Conservation (phyloP, 1,284 basidiomycete genomes). For the Ganoderma sinense region DNA sequence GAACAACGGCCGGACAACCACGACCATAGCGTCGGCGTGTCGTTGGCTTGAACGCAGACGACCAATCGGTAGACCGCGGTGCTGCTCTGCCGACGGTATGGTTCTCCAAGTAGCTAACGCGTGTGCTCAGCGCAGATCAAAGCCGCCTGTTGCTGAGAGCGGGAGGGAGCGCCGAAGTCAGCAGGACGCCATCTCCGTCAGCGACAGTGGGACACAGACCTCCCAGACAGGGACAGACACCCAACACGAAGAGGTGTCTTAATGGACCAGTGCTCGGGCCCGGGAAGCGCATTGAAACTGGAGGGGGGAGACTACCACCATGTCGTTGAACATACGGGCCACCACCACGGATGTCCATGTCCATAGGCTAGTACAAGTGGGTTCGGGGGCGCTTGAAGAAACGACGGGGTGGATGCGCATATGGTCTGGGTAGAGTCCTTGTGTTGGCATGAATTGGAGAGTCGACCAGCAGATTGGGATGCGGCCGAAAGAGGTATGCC, state of each 20-base stretch:
- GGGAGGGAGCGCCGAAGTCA: neutral
- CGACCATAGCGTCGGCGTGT: conserved; percentile 23
- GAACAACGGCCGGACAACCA: neutral
- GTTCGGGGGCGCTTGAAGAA: neutral
- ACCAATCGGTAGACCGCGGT: neutral
- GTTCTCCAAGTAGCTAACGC: neutral
- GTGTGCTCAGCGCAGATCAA: neutral
- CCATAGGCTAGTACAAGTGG: neutral
- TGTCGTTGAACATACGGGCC: neutral
- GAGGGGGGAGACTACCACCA: neutral
- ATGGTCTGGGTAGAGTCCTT: neutral
- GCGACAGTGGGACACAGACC: neutral
- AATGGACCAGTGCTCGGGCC: neutral
- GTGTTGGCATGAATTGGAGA: neutral
- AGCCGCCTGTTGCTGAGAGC: neutral
- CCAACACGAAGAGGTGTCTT: neutral
- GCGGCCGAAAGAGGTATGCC: neutral
- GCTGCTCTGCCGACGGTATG: neutral
- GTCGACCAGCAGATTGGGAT: neutral
- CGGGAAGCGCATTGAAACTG: neutral
- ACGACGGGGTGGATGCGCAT: neutral
- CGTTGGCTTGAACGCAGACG: neutral
- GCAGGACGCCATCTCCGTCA: neutral
- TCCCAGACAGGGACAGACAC: neutral
- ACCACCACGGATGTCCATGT: neutral